These are phyloP conservation scores for Fusarium nygamai DNA, from an alignment of 2,329 filamentous ascomycete genomes.

Conservation along the genomic window DNA sequence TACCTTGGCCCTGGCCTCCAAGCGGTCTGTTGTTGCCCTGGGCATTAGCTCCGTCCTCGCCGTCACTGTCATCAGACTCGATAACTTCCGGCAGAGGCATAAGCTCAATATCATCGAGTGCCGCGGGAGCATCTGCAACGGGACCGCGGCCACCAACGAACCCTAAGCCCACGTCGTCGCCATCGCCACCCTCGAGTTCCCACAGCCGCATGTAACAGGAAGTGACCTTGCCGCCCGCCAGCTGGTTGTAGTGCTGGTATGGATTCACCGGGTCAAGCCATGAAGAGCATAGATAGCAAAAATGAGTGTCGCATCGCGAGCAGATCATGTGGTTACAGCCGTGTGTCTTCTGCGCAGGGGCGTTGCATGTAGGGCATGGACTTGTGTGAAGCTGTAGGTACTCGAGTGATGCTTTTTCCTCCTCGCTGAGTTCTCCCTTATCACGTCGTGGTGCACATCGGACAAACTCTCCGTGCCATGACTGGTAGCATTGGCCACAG, in stretches of 20 bases:
- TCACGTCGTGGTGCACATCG: conserved; percentile 74
- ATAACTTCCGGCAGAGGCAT: conserved; percentile 41
- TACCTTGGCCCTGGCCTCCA: conserved; percentile 45
- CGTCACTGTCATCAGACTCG: conserved; percentile 48
- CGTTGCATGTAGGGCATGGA: conserved; percentile 86
- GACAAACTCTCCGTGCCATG: conserved; percentile 92
- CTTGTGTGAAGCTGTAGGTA: conserved; percentile 86
- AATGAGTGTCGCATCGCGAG: conserved; percentile 88
- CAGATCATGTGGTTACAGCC: conserved; percentile 99
- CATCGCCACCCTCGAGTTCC: conserved; percentile 88
- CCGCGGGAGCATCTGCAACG: conserved; percentile 22
- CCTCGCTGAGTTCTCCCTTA: conserved; percentile 77
- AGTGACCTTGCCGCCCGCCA: conserved; percentile 60
- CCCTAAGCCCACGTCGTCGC: conserved; percentile 59
- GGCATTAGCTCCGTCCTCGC: conserved; percentile 43
- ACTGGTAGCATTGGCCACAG: conserved; percentile 73
- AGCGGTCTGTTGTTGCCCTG: conserved; percentile 39
- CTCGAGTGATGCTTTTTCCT: conserved; percentile 86
- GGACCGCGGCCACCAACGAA: conserved; percentile 53
- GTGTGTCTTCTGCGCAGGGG: conserved; percentile 87
- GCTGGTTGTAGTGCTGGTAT: conserved; percentile 86
- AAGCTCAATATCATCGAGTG: conserved; percentile 32
- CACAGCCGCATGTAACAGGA: conserved; percentile 87
- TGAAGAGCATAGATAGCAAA: conserved; percentile 92
- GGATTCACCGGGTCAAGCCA: conserved; percentile 86